Percentiles rank a stretch among this genome's conserved stretches.
Evolutionary conservation across 2,329 filamentous ascomycete genomes (phyloP).

Genomic region (Alternaria angustiovoidea): DNA sequence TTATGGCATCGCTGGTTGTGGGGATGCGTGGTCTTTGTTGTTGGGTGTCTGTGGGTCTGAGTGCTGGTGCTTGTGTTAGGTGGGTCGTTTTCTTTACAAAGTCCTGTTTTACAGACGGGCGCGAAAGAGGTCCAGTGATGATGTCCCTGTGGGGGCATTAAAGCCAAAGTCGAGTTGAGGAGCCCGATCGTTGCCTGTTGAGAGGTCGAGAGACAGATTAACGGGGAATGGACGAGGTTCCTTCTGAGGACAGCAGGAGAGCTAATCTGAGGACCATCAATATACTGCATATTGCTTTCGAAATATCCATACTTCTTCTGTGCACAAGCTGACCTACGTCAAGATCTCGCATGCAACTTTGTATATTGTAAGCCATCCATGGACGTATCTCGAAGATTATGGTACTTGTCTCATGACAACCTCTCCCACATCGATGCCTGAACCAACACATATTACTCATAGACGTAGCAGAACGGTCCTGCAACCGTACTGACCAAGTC

Average conservation of each 20-base stretch:
- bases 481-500: slow-evolving; percentile 57
- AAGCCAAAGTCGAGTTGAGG: slow-evolving; percentile 48
- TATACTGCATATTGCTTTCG: slow-evolving; percentile 7
- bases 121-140: slow-evolving; percentile 42
- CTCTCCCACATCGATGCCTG: neutral
- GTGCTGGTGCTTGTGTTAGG: slow-evolving; percentile 21
- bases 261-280: slow-evolving; percentile 47
- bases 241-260: slow-evolving; percentile 46
- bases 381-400: neutral
- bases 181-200: slow-evolving; percentile 29
- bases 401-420: neutral
- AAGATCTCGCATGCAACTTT: neutral
- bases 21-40: slow-evolving; percentile 40
- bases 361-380: neutral
- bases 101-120: slow-evolving; percentile 22
- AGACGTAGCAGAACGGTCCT: slow-evolving; percentile 60
- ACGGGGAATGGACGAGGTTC: slow-evolving; percentile 31
- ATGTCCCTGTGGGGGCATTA: slow-evolving; percentile 43
- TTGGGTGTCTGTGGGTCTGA: slow-evolving; percentile 21
- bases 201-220: slow-evolving; percentile 19
- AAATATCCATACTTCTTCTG: neutral
- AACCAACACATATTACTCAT: slow-evolving; percentile 33
- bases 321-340: slow-evolving; percentile 1
- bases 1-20: slow-evolving; percentile 23
- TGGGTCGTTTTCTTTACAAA: slow-evolving; percentile 15